Base-by-base conservation (phyloP, 345 rosid species). In the Luvunga scandens region DNA sequence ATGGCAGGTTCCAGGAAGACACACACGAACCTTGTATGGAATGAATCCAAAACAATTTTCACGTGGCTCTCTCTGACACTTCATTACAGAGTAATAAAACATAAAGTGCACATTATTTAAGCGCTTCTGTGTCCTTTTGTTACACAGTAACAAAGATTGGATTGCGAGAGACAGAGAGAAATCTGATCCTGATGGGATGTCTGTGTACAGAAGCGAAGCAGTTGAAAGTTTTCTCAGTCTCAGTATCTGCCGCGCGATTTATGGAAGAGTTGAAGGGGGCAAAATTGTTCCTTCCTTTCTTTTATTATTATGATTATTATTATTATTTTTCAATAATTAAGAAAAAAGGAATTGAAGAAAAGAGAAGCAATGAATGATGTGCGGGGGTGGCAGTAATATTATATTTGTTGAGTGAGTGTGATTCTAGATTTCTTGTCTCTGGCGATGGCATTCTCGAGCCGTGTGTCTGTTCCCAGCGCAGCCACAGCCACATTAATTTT, bases 361-460 rank as follows among this genome's bases (percentile, higher is more conserved):
- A 34, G 2, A n/a, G 27, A 56, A n/a, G 13, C 33, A 21, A 53
- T 71, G 69, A 75, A 66, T 77, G 74, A 72, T 77, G 65, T 36
- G 65, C 66, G 75, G 62, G 82, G 59, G 64, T 34, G 74, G 79
- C 83, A 75, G 78, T 78, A 34, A 75, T 39, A 18, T 27, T 7
- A 16, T 21, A 3, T 18, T 2, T 31, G 34, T 42, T 62, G 73
- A 31, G 28, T 28, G 34, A 53, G 33, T 73, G 61, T 30, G 50
- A 13, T 22, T 69, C 70, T 69, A 16, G 21, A 45, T 19, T 5
- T 53, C 57, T 53, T 53, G 48, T 67, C 53, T 67, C 64, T 71
- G 36, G 50, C 50, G 3, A 0, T 7, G 66, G 30, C 24, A 31
- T 34, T 79, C 88, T 85, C 88, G 86, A 83, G 86, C 88, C 86